These are phyloP conservation scores for Eragrostis tef DNA, from an alignment of 202 grass and related monocot genomes.

Conservation along the genomic window DNA sequence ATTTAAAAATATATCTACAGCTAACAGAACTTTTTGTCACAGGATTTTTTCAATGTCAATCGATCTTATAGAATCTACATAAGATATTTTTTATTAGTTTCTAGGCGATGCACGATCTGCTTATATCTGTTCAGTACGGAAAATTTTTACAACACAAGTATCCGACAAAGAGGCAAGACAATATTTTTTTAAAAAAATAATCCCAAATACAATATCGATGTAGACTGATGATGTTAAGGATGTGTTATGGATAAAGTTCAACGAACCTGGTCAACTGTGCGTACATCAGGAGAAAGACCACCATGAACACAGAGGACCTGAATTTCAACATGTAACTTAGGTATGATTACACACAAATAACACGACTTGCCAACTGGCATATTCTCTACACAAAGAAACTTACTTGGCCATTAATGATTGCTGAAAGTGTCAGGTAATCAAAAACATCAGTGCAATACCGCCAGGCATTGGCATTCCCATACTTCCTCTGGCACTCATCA, in stretches of 20 bases:
- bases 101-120: neutral
- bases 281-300: conserved; percentile 90
- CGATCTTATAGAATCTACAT: neutral
- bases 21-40: conserved; percentile 1
- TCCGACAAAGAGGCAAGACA: neutral
- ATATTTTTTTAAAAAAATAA: neutral
- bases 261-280: conserved; percentile 89
- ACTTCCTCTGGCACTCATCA: conserved; percentile 98
- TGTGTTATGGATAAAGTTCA: conserved; percentile 23
- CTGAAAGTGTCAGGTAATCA: conserved; percentile 94
- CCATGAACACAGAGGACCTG: conserved; percentile 99
- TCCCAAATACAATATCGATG: neutral
- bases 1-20: conserved; percentile 8
- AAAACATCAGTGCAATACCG: conserved; percentile 99
- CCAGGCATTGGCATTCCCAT: conserved; percentile 99
- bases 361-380: conserved; percentile 7
- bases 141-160: conserved; percentile 14
- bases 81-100: neutral
- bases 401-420: conserved; percentile 97
- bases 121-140: neutral
- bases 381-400: conserved; percentile 22
- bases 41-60: neutral
- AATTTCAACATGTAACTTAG: conserved; percentile 37
- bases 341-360: conserved; percentile 13
- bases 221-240: conserved; percentile 3